phyloP scores from a whole-genome alignment of 1,284 basidiomycete genomes.

The Chalciporus piperatoides region DNA sequence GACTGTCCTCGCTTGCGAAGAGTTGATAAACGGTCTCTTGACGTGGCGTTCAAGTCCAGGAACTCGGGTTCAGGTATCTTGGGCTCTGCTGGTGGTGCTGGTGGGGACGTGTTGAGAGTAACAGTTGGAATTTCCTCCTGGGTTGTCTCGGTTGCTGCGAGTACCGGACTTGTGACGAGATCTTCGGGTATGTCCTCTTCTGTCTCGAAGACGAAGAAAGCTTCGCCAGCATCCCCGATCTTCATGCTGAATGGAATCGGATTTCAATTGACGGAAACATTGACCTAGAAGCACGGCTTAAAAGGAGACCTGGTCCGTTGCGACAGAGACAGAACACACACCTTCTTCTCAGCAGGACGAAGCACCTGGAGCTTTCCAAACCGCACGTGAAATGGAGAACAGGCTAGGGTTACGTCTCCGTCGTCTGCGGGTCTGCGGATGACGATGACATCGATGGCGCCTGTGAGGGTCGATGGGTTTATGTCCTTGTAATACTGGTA shows the following conservation, averaged over 20 bases:
- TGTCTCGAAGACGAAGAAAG: constrained; percentile 98
- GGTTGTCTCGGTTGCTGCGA: constrained; percentile 57
- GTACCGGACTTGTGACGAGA: constrained; percentile 89
- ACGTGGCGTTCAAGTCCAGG: constrained; percentile 27
- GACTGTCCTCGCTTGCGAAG: constrained; percentile 26
- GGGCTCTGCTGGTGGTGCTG: constrained; percentile 9
- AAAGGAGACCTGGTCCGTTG: background rate
- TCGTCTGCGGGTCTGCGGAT: constrained; percentile 68
- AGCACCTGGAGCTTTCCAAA: constrained; percentile 99
- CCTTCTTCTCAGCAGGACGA: constrained; percentile 92
- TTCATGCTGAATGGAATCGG: constrained; percentile 96
- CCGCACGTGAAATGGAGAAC: constrained; percentile 96
- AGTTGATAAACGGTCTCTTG: constrained; percentile 12
- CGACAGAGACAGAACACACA: constrained; percentile 28
- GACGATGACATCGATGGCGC: constrained; percentile 97
- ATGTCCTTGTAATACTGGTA: constrained; percentile 88
- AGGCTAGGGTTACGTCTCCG: constrained; percentile 72
- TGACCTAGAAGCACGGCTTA: constrained; percentile 50
- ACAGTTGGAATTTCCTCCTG: constrained; percentile 29
- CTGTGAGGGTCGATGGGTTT: constrained; percentile 92
- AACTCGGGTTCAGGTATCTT: constrained; percentile 38
- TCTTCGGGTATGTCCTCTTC: constrained; percentile 92
- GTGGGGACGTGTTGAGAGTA: constrained; percentile 19
- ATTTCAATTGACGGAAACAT: constrained; percentile 76
- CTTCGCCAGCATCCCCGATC: constrained; percentile 97